Evolutionary conservation across 2,329 filamentous ascomycete species (phyloP), one percentile per base, ranked within the genome.

Genomic region (Graphium sp.): DNA sequence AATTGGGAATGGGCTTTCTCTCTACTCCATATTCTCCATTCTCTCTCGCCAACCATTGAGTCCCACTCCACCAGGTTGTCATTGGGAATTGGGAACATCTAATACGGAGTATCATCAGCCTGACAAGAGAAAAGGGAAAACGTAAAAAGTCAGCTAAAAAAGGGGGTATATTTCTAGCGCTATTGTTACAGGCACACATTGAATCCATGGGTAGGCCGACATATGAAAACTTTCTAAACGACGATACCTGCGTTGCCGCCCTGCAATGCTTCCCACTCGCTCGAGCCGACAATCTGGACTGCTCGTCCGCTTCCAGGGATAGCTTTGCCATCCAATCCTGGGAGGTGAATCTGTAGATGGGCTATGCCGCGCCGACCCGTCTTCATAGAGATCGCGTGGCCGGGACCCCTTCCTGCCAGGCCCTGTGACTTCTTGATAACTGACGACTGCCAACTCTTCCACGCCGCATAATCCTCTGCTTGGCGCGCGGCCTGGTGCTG

Each of bases 401-500:
- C 10, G 20, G 10, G 10, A 22, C 20, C 20, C 3, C 20, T 12
- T 11, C 30, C 26, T 4, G 41, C 31, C 29, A 67, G 44, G 6
- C 55, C 49, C 29, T 47, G 45, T 3, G 57, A 59, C 52, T 72
- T 74, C 42, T 58, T 55, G 8, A 66, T 41, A 19, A 74, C 61
- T 6, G 58, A 55, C 15, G 58, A 53, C 39, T 63, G 58, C 71
- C 71, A 75, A 34, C 52, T 50, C 40, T 56, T 59, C 71, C 70
- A 75, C 2, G 60, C 54, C 15, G 63, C 71, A 41, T 67, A 76
- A 36, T 78, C 66, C 48, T 81, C 75, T 32, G 58, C 61, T 45
- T 74, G 66, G 45, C 58, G 63, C 12, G 72, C 73, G 7, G 72
- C 70, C 34, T 74, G 68, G 50, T 73, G 81, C 43, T 70, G 63